Evolutionary conservation across 2,329 filamentous ascomycete species (phyloP).

Genomic region (Fusarium concolor): DNA sequence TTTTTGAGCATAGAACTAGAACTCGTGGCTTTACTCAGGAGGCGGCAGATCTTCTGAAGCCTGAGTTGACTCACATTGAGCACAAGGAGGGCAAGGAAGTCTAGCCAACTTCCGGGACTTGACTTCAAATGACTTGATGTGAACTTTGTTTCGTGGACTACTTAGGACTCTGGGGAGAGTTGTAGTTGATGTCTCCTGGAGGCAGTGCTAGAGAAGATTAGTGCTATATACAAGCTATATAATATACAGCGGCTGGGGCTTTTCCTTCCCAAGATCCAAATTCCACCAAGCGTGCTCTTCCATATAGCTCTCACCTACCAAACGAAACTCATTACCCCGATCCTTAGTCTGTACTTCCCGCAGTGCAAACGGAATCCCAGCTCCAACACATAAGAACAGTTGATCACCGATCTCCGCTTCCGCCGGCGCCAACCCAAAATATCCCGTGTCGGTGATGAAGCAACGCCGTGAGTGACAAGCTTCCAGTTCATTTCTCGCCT

Average conservation of each 20-base stretch:
- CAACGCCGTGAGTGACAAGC: not conserved
- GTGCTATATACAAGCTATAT: not conserved
- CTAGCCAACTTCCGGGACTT: too few species aligned
- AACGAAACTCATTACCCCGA: not conserved
- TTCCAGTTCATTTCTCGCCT: accelerated
- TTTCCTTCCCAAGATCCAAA: accelerated
- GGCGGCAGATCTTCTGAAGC: too few species aligned
- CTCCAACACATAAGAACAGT: accelerated
- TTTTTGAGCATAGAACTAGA: too few species aligned
- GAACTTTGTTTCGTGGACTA: too few species aligned
- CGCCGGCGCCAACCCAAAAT: not conserved
- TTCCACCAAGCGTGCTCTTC: accelerated
- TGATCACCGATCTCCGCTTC: not conserved
- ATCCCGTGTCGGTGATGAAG: not conserved
- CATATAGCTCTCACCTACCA: not conserved
- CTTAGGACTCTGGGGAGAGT: too few species aligned
- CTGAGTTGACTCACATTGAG: too few species aligned
- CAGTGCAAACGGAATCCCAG: accelerated
- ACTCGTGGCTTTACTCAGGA: too few species aligned
- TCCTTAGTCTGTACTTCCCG: accelerated
- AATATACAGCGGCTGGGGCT: not conserved
- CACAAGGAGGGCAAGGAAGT: too few species aligned
- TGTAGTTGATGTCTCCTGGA: too few species aligned
- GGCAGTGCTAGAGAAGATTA: too few species aligned
- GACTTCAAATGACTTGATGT: too few species aligned